Base-by-base conservation (phyloP, 2,329 filamentous ascomycete genomes). In the Ceratocystis huliohia region DNA sequence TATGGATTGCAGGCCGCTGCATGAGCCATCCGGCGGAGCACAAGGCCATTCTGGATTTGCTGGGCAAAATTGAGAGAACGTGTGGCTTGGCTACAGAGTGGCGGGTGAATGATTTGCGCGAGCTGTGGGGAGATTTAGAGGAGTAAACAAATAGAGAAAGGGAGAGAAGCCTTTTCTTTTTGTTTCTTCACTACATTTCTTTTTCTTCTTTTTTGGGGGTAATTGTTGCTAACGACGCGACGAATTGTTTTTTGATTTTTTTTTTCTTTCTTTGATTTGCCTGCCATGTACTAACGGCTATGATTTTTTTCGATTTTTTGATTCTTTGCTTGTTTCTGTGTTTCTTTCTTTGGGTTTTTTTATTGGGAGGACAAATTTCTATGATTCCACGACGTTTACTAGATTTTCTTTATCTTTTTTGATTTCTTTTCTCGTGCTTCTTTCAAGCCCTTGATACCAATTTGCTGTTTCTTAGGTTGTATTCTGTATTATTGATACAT, bases 41-140 rank as follows among this genome's bases (percentile, higher is more conserved):
- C 64, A 72, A 67, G 56, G 74, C 74, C 1, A 75, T 84, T n/a
- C 45, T 82, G 10, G 75, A 78, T 10, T 72, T 81, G 15, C 70
- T 81, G 56, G 76, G 76, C 17, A 74, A 74, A 28, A 83, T 83
- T 44, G 81, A 83, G 72, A 73, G 73, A 33, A 79, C 81, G 69
- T 80, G 77, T 5, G 81, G 81, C 0, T 83, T 81, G 80, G 76
- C 77, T 2, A 82, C 81, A 0, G 75, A 75, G 67, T 83, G 81
- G 81, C 72, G 81, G 53, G 78, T 76, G 0, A 78, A 82, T 17
- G 81, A 83, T 71, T 62, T 84, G 61, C 78, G 76, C 59, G 77
- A 79, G 62, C 79, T 79, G 66, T 83, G 80, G 81, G 80, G 80
- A 0, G 76, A 79, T 46, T 63, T 73, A 63, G 70, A 68, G 3